A percentile compares a stretch with the other conserved stretches of the same genome.
Evolutionary conservation across 495 filamentous ascomycete species (phyloP).

Genomic region (Talaromyces trachyspermus): DNA sequence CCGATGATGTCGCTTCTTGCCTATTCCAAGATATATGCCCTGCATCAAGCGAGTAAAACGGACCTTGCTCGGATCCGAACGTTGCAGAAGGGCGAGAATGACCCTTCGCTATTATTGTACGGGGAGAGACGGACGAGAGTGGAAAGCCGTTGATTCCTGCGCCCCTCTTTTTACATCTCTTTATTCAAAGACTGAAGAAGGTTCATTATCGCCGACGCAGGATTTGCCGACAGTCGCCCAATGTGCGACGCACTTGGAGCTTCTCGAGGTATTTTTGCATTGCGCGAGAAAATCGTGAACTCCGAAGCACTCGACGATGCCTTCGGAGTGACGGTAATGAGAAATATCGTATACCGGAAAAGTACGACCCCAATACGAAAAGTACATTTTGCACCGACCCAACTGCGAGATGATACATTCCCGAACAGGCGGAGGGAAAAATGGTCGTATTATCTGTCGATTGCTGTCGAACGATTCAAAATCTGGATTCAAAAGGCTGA

Average conservation of each 20-base stretch:
- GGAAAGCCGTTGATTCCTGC: neutral
- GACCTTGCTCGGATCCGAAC: neutral
- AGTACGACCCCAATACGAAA: neutral
- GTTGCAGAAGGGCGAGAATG: neutral
- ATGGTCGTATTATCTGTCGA: conserved; percentile 15
- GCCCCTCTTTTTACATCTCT: neutral
- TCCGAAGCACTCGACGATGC: conserved; percentile 7
- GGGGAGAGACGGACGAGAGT: neutral
- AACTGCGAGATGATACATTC: conserved; percentile 11
- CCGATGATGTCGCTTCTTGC: neutral
- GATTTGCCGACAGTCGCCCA: conserved; percentile 17
- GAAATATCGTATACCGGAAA: neutral
- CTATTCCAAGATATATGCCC: neutral
- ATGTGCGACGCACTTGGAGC: conserved; percentile 28
- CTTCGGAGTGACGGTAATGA: conserved; percentile 6
- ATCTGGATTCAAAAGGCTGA: conserved; percentile 12
- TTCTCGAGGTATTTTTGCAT: conserved; percentile 22
- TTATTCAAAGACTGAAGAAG: neutral
- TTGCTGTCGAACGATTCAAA: conserved; percentile 15
- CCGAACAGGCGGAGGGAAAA: conserved; percentile 8
- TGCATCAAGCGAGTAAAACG: neutral
- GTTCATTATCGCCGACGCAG: neutral
- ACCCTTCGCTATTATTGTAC: neutral
- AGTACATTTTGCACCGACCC: neutral
- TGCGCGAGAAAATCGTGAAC: conserved; percentile 15